Base-by-base conservation (phyloP, 257 asterid species). In the Salvia rosmarinus region DNA sequence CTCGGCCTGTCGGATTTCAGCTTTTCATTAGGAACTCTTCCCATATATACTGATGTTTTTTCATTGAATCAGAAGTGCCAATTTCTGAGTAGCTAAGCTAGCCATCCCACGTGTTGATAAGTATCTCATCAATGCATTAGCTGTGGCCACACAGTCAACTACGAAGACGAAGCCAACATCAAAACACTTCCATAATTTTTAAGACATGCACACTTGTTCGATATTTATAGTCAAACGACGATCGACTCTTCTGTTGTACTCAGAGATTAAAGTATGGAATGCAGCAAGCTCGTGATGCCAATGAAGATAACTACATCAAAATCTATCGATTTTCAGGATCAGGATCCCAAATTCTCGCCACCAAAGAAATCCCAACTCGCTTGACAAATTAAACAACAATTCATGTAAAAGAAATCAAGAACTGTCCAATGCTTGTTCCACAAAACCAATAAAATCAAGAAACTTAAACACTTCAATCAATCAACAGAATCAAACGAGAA, bases 371-470 rank as follows among this genome's bases (percentile, higher is more conserved):
- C 9, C 32, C 20, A 9, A 9, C 21, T 21, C 2, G 6, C 6
- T 9, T 68, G 37, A 54, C 40, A 55, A 23, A n/a, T n/a, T n/a
- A n/a, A n/a, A 32, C 65, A 39, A 30, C 52, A 35, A 42, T 32
- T 20, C 64, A 55, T 19, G 39, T 21, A n/a, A 5, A n/a, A 12
- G 32, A 54, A 68, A 54, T 12, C 13, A 32, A 69, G 12, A 21
- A 50, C 13, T 37, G 32, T 14, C 14, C 13, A 2, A 21, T 20
- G 23, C 8, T 23, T 21, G 14, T 25, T 14, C 20, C 20, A 55
- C 67, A 70, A 39, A 50, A 11, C n/a, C n/a, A n/a, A n/a, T n/a
- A n/a, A n/a, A n/a, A n/a, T 4, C 32, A 70, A 56, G 40, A 56
- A 70, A 54, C 12, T 13, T 30, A 40, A 13, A n/a, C 16, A 16